Conservation (phyloP, 805 yeast genomes). For the Lachancea waltii region DNA sequence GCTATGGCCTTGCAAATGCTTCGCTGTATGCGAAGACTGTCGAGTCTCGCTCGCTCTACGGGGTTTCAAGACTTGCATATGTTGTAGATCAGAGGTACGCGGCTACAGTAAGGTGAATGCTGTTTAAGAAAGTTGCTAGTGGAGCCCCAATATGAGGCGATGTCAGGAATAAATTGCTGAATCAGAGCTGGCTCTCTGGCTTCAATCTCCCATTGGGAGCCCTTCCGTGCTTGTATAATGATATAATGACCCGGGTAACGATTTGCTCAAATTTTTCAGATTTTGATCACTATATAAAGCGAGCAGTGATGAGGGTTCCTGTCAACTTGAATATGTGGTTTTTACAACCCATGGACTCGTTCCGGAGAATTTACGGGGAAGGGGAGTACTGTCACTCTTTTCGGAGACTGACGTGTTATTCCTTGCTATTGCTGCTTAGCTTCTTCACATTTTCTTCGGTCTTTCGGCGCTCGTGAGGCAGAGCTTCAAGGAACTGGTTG, state of each 20-base stretch:
- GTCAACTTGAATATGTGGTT: too few species aligned
- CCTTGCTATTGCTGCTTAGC: constrained; percentile 32
- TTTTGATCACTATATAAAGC: not conserved
- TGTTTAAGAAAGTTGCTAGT: constrained; percentile 12
- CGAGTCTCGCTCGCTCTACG: constrained; percentile 65
- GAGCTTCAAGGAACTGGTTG: constrained; percentile 31
- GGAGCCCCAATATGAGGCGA: not conserved
- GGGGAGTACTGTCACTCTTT: constrained; percentile 24
- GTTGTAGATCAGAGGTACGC: constrained; percentile 74
- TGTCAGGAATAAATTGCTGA: too few species aligned
- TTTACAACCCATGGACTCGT: constrained; percentile 24
- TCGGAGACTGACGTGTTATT: constrained; percentile 13
- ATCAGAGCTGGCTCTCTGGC: too few species aligned
- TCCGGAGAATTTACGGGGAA: constrained; percentile 18
- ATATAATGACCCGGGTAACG: not conserved
- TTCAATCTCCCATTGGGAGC: not conserved
- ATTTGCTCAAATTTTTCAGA: not conserved
- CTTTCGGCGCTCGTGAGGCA: constrained; percentile 74
- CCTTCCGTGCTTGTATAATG: not conserved
- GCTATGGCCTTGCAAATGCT: constrained; percentile 90
- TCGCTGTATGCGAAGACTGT: constrained; percentile 82
- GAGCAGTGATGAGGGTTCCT: not conserved
- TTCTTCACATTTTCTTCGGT: constrained; percentile 33
- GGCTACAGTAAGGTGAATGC: constrained; percentile 38
- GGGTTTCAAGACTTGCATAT: constrained; percentile 73